phyloP scores from a whole-genome alignment of 2,329 filamentous ascomycete species.

The Xylaria sp. region DNA sequence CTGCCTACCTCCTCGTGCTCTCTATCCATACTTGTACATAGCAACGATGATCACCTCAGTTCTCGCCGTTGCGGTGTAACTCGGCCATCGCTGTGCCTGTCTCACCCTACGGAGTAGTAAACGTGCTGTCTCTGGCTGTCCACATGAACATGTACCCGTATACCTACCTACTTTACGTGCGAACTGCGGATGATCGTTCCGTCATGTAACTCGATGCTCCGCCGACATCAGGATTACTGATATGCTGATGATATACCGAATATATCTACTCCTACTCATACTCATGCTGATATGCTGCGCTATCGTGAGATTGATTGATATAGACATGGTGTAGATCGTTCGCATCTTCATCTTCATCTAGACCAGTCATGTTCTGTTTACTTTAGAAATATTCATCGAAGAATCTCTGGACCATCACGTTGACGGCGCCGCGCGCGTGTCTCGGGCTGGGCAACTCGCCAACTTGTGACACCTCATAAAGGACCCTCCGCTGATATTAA shows the following conservation, averaged over 20 bases:
- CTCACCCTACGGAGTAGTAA: too few relatives aligned
- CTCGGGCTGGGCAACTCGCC: background rate
- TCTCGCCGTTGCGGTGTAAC: background rate
- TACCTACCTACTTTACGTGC: too few relatives aligned
- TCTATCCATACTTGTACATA: too few relatives aligned
- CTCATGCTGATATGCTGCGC: background rate
- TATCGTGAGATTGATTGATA: background rate
- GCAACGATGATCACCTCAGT: background rate
- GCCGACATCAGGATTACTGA: too few relatives aligned
- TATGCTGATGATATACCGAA: too few relatives aligned
- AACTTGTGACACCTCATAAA: background rate
- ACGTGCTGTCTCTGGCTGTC: too few relatives aligned
- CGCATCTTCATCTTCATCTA: background rate
- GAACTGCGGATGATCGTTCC: too few relatives aligned
- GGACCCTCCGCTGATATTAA: background rate
- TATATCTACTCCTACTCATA: too few relatives aligned
- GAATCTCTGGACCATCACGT: background rate
- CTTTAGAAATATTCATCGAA: background rate
- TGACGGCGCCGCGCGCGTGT: background rate
- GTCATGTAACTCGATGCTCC: too few relatives aligned
- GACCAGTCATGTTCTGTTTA: background rate
- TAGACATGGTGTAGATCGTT: background rate
- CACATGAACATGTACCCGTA: too few relatives aligned
- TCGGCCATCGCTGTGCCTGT: background rate
- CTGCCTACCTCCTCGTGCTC: too few relatives aligned